These are phyloP conservation scores for Capsicum pubescens DNA, from an alignment of 257 asterid species.

Conservation along the genomic window DNA sequence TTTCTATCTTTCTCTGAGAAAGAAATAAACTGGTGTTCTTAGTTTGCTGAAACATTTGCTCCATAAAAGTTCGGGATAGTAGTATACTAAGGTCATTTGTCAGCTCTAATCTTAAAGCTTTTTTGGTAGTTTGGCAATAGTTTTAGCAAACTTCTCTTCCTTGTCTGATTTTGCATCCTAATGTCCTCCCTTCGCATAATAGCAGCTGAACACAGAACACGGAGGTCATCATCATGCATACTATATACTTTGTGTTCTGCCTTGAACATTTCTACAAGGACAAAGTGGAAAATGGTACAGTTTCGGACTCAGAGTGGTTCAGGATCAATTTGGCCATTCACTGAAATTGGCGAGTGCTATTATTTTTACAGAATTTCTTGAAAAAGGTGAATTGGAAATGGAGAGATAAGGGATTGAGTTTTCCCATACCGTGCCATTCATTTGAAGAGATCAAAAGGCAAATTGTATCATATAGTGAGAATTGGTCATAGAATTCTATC, in stretches of 20 bases:
- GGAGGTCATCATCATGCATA: not conserved
- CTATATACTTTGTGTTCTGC: not conserved
- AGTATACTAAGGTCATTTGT: not conserved
- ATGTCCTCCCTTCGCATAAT: conserved; percentile 1
- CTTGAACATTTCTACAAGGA: not conserved
- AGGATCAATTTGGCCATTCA: not conserved
- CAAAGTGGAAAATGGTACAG: not conserved
- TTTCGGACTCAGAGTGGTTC: not conserved
- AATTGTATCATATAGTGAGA: not conserved
- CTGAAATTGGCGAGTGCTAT: not conserved
- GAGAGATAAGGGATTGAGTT: not conserved
- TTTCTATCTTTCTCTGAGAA: not conserved
- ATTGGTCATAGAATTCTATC: conserved; percentile 9
- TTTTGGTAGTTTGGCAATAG: not conserved
- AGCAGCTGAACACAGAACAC: not conserved
- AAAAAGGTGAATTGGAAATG: conserved; percentile 1
- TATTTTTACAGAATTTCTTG: not conserved
- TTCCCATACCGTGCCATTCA: not conserved
- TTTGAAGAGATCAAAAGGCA: conserved; percentile 1
- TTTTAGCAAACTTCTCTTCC: not conserved
- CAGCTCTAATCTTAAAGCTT: not conserved
- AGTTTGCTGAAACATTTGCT: not conserved
- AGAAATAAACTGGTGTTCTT: not conserved
- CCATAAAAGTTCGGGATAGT: not conserved
- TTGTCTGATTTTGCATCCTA: not conserved